phyloP scores from a whole-genome alignment of 1,284 basidiomycete species.

The Thelephora terrestris region DNA sequence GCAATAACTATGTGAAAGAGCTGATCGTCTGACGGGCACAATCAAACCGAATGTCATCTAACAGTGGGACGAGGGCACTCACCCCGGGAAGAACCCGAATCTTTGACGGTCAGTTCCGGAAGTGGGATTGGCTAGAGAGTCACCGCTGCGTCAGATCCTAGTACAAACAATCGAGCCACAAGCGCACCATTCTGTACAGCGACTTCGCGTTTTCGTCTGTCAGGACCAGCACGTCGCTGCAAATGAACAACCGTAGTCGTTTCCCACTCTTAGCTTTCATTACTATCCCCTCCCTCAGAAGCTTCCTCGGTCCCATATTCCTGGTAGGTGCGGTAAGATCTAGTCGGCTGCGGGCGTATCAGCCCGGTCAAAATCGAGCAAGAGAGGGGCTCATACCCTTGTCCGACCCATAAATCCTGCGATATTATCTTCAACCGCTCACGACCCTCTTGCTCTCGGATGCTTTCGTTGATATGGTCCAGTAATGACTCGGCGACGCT shows the following conservation, averaged over 20 bases:
- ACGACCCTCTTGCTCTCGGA: slow-evolving; percentile 74
- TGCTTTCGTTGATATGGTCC: slow-evolving; percentile 79
- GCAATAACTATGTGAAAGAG: slow-evolving; percentile 54
- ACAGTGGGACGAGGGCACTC: slow-evolving; percentile 8
- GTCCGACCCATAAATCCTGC: slow-evolving; percentile 76
- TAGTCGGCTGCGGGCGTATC: slow-evolving; percentile 43
- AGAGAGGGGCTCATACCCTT: slow-evolving; percentile 41
- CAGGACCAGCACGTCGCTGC: slow-evolving; percentile 73
- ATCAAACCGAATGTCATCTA: background rate
- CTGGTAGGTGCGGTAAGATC: slow-evolving; percentile 87
- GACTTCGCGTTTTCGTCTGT: slow-evolving; percentile 58
- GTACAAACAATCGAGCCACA: background rate
- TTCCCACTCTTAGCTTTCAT: slow-evolving; percentile 79
- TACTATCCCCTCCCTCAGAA: slow-evolving; percentile 74
- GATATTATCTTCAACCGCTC: slow-evolving; percentile 68
- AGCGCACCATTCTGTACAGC: slow-evolving; percentile 75
- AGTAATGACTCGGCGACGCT: slow-evolving; percentile 66
- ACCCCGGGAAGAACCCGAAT: slow-evolving; percentile 40
- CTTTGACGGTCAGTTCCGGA: slow-evolving; percentile 52
- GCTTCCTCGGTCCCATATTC: slow-evolving; percentile 61
- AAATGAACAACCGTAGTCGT: slow-evolving; percentile 68
- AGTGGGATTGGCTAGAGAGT: slow-evolving; percentile 51
- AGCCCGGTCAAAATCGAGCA: background rate
- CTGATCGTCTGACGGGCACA: slow-evolving; percentile 42
- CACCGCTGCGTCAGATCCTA: background rate